Base-by-base conservation (phyloP, 2,329 filamentous ascomycete species). In the Colletotrichum sp. region DNA sequence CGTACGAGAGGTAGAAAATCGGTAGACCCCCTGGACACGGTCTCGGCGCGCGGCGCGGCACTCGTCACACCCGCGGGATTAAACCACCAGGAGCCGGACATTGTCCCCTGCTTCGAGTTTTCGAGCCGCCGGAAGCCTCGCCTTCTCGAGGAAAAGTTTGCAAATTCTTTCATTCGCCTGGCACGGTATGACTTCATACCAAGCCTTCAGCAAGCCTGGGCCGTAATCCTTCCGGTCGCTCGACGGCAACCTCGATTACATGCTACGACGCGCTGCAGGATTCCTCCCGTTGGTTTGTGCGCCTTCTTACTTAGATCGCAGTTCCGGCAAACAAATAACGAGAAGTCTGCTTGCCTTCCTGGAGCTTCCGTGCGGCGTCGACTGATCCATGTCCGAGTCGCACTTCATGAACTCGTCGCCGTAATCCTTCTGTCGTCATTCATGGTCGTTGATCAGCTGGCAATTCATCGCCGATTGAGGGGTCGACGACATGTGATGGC, bases 131-230 rank as follows among this genome's bases (percentile, higher is more conserved):
- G 36, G 15, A 28, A 44, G 9, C 26, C n/a, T 34, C 18, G 26
- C 28, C 39, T 15, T 32, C 8, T 16, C 24, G 16, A 24, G 18
- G 24, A 13, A 24, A 52, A 21, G 4, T 21, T 44, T 68, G 28
- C 32, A 8, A 15, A 18, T 5, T 13, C 32, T 24, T 36, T 28
- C 18, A 21, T 10, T 26, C 30, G 15, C 55, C 39, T 52, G 57
- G 49, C 49, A 32, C 24, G 10, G 26, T 64, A 76, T 76, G 74
- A 76, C 74, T 76, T 76, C 74, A 76, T 76, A 74, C 74, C 74
- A 76, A 76, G 74, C 34, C 70, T 34, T 68, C 32, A 15, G 4
- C 34, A 26, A 10, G 24, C 28, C 44, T 55, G 44, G 57, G 57
- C 28, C 26, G 15, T 21, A 6, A 69, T 75, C 32, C 55, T 75